Evolutionary conservation across 306 rosid species (phyloP), one percentile per base, ranked within the genome.

Genomic region (Inga leiocalycina): DNA sequence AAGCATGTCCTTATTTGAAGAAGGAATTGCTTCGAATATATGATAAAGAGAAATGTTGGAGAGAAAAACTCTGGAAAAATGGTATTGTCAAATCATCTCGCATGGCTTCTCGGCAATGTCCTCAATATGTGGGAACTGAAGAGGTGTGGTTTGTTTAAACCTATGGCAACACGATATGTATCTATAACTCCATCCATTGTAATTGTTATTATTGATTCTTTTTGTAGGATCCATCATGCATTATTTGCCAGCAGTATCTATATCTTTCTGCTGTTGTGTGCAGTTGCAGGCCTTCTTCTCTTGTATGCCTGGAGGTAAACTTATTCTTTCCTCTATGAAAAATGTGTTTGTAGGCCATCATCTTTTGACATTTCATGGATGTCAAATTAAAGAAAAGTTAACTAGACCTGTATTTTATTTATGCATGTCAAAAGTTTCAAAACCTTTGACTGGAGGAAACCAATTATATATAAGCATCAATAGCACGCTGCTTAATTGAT

Each of bases 211-310:
- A 78, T 71, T 82, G 77, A 46, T 82, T 83, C 72, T 48, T 77
- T 71, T 82, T 86, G 84, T 87, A 96, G 99, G 98, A 96, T 89
- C 94, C 92, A 39, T 84, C 91, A 56, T 96, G 99, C 87, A 83
- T 96, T 79, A 94, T 96, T 83, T 96, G 99, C 89, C 91, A 91
- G 91, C 97, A 91, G 85, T 92, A 92, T 91, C 97, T 96, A 79
- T 94, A 91, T 90, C 97, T 96, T 75, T 94, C 98, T 80, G 98
- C 97, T 72, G 89, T 96, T 84, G 92, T 78, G 78, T 96, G 99
- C 87, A 83, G 77, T 74, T 96, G 99, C 85, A 86, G 98, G 84
- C 92, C 94, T 71, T 91, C 92, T 6, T 79, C 96, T 77, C 92
- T 89, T 90, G 98, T 94, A 48, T 96, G 98, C 82, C 91, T 96